These are phyloP conservation scores for Lagenidium sp. DNA, from an alignment of 352 stramenopile species.

Conservation along the genomic window DNA sequence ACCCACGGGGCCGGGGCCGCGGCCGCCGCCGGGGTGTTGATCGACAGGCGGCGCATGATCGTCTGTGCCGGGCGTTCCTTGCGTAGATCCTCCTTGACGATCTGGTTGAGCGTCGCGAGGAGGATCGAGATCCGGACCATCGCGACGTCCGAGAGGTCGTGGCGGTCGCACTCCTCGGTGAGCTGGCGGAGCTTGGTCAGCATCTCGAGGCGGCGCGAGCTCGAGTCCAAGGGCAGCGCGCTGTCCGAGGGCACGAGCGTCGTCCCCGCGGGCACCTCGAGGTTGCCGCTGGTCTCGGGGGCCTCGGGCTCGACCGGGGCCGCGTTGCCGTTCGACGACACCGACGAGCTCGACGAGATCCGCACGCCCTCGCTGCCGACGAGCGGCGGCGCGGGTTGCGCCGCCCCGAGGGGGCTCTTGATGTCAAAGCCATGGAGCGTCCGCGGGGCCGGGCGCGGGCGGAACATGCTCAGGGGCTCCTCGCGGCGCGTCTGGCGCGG, in stretches of 20 bases:
- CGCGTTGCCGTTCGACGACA: no score
- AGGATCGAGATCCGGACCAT: constrained; percentile 62
- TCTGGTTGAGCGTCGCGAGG: constrained; percentile 54
- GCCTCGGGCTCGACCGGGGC: not conserved
- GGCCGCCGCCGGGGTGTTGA: not conserved
- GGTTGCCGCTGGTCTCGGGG: constrained; percentile 5
- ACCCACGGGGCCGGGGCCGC: constrained; percentile 20
- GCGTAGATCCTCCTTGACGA: constrained; percentile 52
- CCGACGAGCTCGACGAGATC: not conserved
- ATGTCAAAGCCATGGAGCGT: no score
- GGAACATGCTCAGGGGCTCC: not conserved
- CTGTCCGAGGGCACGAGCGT: no score
- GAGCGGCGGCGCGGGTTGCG: no score
- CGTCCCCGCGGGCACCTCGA: constrained; percentile 4
- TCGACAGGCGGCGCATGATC: constrained; percentile 33
- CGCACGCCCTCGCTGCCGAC: not conserved
- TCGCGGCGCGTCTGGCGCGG: not conserved
- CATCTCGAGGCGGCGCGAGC: constrained; percentile 27
- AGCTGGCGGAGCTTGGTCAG: constrained; percentile 39
- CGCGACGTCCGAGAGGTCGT: constrained; percentile 49
- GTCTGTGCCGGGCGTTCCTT: constrained; percentile 25
- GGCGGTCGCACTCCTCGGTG: constrained; percentile 35
- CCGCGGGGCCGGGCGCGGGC: no score
- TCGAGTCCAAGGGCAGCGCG: constrained; percentile 3
- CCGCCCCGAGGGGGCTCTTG: not conserved